Evolutionary conservation across 2,329 filamentous ascomycete species (phyloP).

Genomic region (Aspergillus sp.): DNA sequence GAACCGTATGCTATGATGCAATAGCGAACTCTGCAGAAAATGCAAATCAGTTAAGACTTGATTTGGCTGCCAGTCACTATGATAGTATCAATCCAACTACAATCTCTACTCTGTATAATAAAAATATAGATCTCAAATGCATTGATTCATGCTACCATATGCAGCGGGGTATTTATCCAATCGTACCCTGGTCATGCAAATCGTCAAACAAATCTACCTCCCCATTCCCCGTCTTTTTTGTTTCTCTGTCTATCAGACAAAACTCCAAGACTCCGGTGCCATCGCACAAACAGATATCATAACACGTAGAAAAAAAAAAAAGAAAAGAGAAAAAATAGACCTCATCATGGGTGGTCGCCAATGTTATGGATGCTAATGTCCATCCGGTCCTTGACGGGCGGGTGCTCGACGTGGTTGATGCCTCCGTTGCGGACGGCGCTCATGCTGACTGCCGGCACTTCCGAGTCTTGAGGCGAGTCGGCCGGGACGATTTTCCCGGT

Average conservation of each 20-base stretch:
- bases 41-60: too few species aligned
- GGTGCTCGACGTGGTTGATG: conserved; percentile 28
- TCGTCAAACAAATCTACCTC: conserved; percentile 7
- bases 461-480: conserved; percentile 13
- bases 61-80: too few species aligned
- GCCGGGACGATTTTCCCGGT: conserved; percentile 53
- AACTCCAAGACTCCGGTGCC: background rate
- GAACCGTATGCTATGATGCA: too few species aligned
- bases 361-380: conserved; percentile 58
- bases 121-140: too few species aligned
- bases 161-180: conserved; percentile 5
- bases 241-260: background rate
- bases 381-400: conserved; percentile 45
- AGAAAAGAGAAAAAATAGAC: background rate
- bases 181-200: conserved; percentile 2
- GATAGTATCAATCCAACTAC: too few species aligned
- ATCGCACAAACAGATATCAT: too few species aligned
- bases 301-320: background rate
- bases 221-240: conserved; percentile 10
- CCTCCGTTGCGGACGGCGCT: conserved; percentile 11
- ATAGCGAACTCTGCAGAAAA: too few species aligned
- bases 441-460: conserved; percentile 18
- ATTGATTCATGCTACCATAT: background rate
- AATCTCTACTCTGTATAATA: too few species aligned
- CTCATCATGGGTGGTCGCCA: conserved; percentile 36